Base-by-base conservation (phyloP, 441 rosid species). In the Croton laevigatus region DNA sequence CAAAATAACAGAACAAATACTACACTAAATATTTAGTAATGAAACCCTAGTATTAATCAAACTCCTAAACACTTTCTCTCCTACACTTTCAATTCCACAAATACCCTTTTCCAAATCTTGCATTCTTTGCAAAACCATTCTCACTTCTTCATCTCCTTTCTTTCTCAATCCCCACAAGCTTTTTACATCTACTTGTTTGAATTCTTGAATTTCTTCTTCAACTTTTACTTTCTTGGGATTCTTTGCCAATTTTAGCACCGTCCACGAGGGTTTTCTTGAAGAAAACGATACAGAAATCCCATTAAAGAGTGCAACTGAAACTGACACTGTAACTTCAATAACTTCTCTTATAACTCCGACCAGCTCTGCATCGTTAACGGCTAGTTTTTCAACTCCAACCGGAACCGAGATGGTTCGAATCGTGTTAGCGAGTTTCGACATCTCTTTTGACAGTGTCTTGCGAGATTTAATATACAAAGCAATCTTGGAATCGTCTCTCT, bases 121-220 rank as follows among this genome's bases (percentile, higher is more conserved):
- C 91, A 93, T 86, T 65, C 76, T 85, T 79, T 77, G 81, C 81
- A 77, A 63, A 38, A 84, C 76, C 59, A 68, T 65, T 76, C 69
- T 87, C 65, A 86, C 82, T 55, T 88, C 96, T 36, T 85, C 97
- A 9, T 81, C 90, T 37, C 81, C 78, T 76, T 83, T 87, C 64
- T 86, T 88, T 55, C 75, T 81, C 82, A 89, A 49, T 2, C 85
- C 85, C 79, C 80, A 55, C 79, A 89, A 70, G 20, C 70, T 85
- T 66, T 84, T 89, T 42, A 59, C 86, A 2, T 76, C 85, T 0
- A 86, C 73, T 68, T 78, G 62, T 59, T 77, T 72, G 20, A 93
- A 72, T 80, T 93, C 97, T 64, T 71, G 78, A 23, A 91, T 84
- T 0, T 83, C 78, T 71, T 81, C 88, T 3, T 78, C 85, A 0